Conservation (phyloP, 371 early-diverging fungal species). For the Circinella minor region DNA sequence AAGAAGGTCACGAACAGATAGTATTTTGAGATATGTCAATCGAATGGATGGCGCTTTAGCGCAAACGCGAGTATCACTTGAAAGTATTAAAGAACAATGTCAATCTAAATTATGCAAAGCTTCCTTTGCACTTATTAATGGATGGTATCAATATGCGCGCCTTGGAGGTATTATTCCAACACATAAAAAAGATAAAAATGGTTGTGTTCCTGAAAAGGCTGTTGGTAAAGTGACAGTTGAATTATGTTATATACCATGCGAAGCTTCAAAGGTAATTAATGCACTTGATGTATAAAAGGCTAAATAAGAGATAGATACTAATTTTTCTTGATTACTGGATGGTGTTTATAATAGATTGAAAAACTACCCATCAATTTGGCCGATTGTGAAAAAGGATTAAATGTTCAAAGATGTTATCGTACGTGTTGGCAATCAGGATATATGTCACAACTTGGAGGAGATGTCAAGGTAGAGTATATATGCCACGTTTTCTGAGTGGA, state of each 20-base stretch:
- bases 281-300: not conserved
- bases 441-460: slow-evolving; percentile 38
- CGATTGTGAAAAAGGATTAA: slow-evolving; percentile 36
- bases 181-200: slow-evolving; percentile 5
- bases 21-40: slow-evolving; percentile 25
- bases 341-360: not conserved
- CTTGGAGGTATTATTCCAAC: slow-evolving; percentile 4
- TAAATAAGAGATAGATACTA: not conserved
- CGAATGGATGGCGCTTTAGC: slow-evolving; percentile 33
- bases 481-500: not conserved
- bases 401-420: slow-evolving; percentile 35
- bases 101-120: slow-evolving; percentile 29
- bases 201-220: slow-evolving; percentile 32
- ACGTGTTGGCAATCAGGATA: slow-evolving; percentile 43
- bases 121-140: slow-evolving; percentile 41
- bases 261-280: slow-evolving; percentile 18
- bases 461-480: slow-evolving; percentile 28
- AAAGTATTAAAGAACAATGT: slow-evolving; percentile 24
- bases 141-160: slow-evolving; percentile 41
- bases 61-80: slow-evolving; percentile 38
- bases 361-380: slow-evolving; percentile 24
- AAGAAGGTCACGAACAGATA: slow-evolving; percentile 8
- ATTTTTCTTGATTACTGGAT: too few relatives aligned
- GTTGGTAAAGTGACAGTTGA: slow-evolving; percentile 42
- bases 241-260: slow-evolving; percentile 27